phyloP scores from a whole-genome alignment of 2,329 filamentous ascomycete genomes.

The Calonectria hawksworthii region DNA sequence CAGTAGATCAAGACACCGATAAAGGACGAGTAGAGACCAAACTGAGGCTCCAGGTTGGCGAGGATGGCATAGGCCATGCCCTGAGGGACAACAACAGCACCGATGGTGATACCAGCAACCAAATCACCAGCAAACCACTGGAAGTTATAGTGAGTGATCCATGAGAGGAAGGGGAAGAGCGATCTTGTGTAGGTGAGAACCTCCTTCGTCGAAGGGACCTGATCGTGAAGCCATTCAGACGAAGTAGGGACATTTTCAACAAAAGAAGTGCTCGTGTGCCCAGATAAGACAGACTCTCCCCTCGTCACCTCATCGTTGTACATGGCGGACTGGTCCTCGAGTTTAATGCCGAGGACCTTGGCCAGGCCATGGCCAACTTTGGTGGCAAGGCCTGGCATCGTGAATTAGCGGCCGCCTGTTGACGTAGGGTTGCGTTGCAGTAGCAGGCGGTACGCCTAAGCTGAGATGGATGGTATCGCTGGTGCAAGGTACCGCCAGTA shows the following conservation, averaged over 20 bases:
- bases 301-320: slow-evolving; percentile 74
- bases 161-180: slow-evolving; percentile 90
- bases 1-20: slow-evolving; percentile 96
- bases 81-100: slow-evolving; percentile 88
- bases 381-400: slow-evolving; percentile 50
- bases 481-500: background rate
- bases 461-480: background rate
- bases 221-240: slow-evolving; percentile 77
- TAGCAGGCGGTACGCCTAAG: background rate
- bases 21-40: slow-evolving; percentile 89
- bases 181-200: slow-evolving; percentile 73
- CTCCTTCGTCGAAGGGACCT: slow-evolving; percentile 71
- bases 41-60: slow-evolving; percentile 84
- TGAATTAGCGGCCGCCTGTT: background rate
- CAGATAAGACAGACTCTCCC: slow-evolving; percentile 85
- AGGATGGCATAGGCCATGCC: slow-evolving; percentile 95
- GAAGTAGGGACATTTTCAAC: slow-evolving; percentile 85
- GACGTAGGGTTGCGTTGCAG: background rate
- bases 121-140: slow-evolving; percentile 93
- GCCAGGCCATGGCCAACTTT: slow-evolving; percentile 81
- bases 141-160: slow-evolving; percentile 90
- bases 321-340: slow-evolving; percentile 68
- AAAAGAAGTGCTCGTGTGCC: slow-evolving; percentile 81
- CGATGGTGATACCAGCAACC: slow-evolving; percentile 77
- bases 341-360: slow-evolving; percentile 85